phyloP scores from a whole-genome alignment of 2,329 filamentous ascomycete genomes.

The Pseudogymnoascus sp. region DNA sequence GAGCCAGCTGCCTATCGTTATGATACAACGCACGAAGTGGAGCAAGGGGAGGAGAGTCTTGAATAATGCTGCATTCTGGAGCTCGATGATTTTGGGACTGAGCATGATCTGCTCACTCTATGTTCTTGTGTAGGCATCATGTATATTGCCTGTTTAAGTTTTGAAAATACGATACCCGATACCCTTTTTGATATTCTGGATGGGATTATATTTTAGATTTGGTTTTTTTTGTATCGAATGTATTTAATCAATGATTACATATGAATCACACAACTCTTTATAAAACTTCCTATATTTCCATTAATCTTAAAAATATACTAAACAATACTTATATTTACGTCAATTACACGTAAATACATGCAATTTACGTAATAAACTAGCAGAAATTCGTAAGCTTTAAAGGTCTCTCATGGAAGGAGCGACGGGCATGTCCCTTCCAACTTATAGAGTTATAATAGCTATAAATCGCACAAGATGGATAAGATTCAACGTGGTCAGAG shows the following conservation, averaged over 20 bases:
- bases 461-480: neutral
- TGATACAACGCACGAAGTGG: slow-evolving; percentile 74
- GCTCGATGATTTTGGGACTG: slow-evolving; percentile 80
- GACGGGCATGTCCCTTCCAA: neutral
- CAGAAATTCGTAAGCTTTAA: neutral
- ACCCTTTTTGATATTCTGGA: neutral
- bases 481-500: too few species aligned
- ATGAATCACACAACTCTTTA: neutral
- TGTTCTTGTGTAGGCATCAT: slow-evolving; percentile 43
- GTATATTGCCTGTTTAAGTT: neutral
- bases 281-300: neutral
- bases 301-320: neutral
- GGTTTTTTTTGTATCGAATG: neutral
- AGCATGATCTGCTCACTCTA: slow-evolving; percentile 63
- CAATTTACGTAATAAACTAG: neutral
- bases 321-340: too few species aligned
- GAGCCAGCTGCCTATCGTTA: slow-evolving; percentile 92
- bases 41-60: slow-evolving; percentile 69
- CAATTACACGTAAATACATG: neutral
- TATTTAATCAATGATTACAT: neutral
- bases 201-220: neutral
- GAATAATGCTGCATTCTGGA: slow-evolving; percentile 89
- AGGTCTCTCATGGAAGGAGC: neutral
- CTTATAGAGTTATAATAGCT: neutral
- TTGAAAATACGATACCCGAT: slow-evolving; percentile 3